Conservation (phyloP, 2,329 filamentous ascomycete species). For the Eurotiales sp. region DNA sequence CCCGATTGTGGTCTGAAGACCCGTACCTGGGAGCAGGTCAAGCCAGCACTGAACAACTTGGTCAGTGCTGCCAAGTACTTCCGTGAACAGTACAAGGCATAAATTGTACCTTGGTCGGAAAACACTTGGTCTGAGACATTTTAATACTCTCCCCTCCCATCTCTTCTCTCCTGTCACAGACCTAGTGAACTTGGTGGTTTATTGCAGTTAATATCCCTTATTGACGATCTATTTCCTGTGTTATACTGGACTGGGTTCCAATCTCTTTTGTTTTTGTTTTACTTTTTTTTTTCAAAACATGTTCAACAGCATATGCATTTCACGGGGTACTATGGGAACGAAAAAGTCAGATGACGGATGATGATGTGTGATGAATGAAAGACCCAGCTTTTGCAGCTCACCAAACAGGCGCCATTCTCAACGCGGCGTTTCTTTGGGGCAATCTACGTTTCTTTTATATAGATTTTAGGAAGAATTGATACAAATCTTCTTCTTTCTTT, state of each 20-base stretch:
- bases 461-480: background rate
- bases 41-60: conserved; percentile 93
- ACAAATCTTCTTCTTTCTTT: too few species aligned
- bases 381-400: conserved; percentile 1
- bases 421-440: conserved; percentile 18
- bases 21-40: conserved; percentile 97
- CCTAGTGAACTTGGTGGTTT: background rate
- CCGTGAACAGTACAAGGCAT: conserved; percentile 74
- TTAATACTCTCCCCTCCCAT: conserved; percentile 15
- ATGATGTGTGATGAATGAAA: conserved; percentile 15
- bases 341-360: conserved; percentile 8
- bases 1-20: conserved; percentile 99
- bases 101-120: conserved; percentile 41
- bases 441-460: background rate
- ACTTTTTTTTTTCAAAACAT: conserved; percentile 5
- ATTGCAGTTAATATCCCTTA: conserved; percentile 13
- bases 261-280: conserved; percentile 10
- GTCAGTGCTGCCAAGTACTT: conserved; percentile 96
- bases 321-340: conserved; percentile 3
- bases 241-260: conserved; percentile 7
- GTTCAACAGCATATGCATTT: conserved; percentile 18
- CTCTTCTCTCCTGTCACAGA: conserved; percentile 14
- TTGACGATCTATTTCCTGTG: conserved; percentile 8
- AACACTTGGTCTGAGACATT: background rate
- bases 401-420: conserved; percentile 20